phyloP scores from a whole-genome alignment of 2,329 filamentous ascomycete genomes.

The Cryoendolithus antarcticus region DNA sequence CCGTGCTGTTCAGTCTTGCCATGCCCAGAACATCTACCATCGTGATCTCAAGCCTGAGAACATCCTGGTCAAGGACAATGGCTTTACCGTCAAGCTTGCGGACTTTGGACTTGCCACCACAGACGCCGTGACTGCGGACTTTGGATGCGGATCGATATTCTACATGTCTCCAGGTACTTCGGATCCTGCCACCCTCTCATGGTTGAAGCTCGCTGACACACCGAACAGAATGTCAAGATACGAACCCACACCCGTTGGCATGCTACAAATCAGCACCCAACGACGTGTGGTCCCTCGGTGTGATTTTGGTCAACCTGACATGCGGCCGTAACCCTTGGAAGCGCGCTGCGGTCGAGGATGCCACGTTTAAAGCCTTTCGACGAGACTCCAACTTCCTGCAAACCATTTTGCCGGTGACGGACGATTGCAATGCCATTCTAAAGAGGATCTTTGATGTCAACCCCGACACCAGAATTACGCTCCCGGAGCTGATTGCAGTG shows the following conservation, averaged over 20 bases:
- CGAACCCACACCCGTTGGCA: slow-evolving; percentile 53
- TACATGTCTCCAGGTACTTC: slow-evolving; percentile 94
- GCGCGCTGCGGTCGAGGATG: slow-evolving; percentile 83
- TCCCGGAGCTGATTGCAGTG: slow-evolving; percentile 58
- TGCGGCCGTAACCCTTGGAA: slow-evolving; percentile 99
- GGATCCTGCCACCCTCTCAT: neutral
- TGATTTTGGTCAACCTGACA: slow-evolving; percentile 92
- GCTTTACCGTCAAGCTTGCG: slow-evolving; percentile 84
- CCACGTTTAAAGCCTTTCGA: slow-evolving; percentile 83
- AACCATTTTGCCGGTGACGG: slow-evolving; percentile 81
- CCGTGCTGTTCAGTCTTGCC: slow-evolving; percentile 93
- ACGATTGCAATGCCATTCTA: slow-evolving; percentile 80
- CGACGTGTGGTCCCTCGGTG: slow-evolving; percentile 95
- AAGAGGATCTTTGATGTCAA: slow-evolving; percentile 78
- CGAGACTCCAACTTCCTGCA: slow-evolving; percentile 78
- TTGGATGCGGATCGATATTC: slow-evolving; percentile 95
- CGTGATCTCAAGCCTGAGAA: slow-evolving; percentile 97
- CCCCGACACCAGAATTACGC: slow-evolving; percentile 68
- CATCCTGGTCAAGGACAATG: slow-evolving; percentile 79
- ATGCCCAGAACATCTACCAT: slow-evolving; percentile 87
- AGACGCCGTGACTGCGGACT: slow-evolving; percentile 75
- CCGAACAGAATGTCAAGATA: slow-evolving; percentile 72
- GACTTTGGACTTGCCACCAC: slow-evolving; percentile 93
- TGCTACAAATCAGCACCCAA: slow-evolving; percentile 89
- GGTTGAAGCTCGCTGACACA: slow-evolving; percentile 11